Evolutionary conservation across 768 basidiomycete genomes (phyloP), one percentile per base, ranked within the genome.

Genomic region (Panellus pusillus): DNA sequence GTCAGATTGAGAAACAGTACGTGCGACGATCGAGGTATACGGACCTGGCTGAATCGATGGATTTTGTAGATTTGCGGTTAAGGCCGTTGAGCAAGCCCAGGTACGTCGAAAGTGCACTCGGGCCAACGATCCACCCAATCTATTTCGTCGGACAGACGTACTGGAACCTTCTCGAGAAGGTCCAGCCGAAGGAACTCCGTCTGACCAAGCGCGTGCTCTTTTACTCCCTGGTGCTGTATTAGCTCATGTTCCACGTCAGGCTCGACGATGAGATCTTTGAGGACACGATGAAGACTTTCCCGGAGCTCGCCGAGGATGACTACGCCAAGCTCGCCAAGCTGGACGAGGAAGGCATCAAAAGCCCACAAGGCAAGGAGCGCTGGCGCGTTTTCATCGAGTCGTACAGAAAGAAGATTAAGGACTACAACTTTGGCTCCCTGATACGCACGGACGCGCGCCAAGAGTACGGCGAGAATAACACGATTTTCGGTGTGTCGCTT

Each of bases 401-500:
- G 86, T 97, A 95, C 73, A 89, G 96, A 73, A 86, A 89, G 54
- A 90, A 88, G 65, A 76, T 98, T 49, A 88, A 89, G 65, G 93
- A 98, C 61, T 92, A 89, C 73, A 98, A 98, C 78, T 98, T 98
- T 72, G 97, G 97, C 17, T 98, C 92, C 2, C 76, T 99, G 61
- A 88, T 99, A 59, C 83, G 97, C 46, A 86, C 82, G 43, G 82
- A 97, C 64, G 80, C 87, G 35, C 75, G 74, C 44, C 77, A 82
- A 51, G 93, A 95, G 66, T 99, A 98, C 69, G 84, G 81, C 11
- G 89, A 98, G 76, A 80, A 77, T 29, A 99, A 98, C 74, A 91
- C 93, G 6, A 96, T 98, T 59, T 94, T 99, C 65, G 95, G 94
- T 90, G 65, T 17, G 80, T 66, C 11, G 18, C 13, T 19, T 36